Conservation (phyloP, 108 stramenopile species). For the Discostella stelligeroides region DNA sequence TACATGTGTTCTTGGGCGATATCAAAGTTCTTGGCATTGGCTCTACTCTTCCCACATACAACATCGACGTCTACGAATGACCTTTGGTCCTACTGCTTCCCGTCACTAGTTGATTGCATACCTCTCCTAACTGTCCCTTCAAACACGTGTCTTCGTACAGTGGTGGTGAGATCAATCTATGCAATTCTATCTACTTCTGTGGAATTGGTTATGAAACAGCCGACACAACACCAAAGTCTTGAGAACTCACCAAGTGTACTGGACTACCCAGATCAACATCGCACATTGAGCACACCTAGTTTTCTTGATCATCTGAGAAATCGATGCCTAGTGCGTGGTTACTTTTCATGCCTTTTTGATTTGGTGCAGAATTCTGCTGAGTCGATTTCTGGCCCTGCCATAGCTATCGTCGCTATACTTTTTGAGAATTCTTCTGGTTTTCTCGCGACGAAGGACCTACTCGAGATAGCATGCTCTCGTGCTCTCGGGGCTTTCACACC, state of each 20-base stretch:
- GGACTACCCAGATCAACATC: not conserved
- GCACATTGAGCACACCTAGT: not conserved
- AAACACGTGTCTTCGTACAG: slow-evolving; percentile 14
- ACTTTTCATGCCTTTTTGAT: slow-evolving; percentile 33
- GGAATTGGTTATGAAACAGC: not conserved
- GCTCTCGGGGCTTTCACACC: slow-evolving; percentile 9
- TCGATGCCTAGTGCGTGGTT: slow-evolving; percentile 28
- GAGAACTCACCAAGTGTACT: not conserved
- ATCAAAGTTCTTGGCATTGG: slow-evolving; percentile 18
- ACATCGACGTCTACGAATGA: slow-evolving; percentile 8
- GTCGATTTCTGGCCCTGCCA: slow-evolving; percentile 20
- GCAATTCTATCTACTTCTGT: slow-evolving; percentile 13
- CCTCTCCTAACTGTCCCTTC: slow-evolving; percentile 18
- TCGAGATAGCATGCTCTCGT: slow-evolving; percentile 20
- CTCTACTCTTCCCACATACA: slow-evolving; percentile 23
- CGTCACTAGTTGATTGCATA: slow-evolving; percentile 29
- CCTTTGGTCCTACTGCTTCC: slow-evolving; percentile 19
- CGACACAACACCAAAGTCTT: not conserved
- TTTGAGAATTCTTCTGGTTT: not conserved
- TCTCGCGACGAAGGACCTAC: not conserved
- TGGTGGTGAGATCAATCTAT: slow-evolving; percentile 32
- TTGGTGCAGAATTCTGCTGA: slow-evolving; percentile 30
- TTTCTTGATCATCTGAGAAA: slow-evolving; percentile 13
- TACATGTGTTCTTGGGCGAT: slow-evolving; percentile 26
- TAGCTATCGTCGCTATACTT: slow-evolving; percentile 22